phyloP scores from a whole-genome alignment of 2,329 filamentous ascomycete species.

The Botryotinia convoluta region DNA sequence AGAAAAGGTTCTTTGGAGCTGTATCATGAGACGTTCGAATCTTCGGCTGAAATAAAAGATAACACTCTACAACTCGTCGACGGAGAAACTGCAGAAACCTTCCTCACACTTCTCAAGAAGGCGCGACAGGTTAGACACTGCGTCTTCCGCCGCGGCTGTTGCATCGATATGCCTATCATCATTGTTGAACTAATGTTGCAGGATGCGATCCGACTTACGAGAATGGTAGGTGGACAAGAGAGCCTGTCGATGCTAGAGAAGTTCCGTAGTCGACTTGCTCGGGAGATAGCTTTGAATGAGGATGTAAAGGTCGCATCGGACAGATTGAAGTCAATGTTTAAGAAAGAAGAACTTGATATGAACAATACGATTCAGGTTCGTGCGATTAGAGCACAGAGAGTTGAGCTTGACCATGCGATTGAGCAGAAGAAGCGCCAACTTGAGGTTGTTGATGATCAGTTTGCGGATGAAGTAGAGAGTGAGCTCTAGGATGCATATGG shows the following conservation, averaged over 20 bases:
- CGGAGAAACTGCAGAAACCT: neutral
- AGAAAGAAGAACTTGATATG: neutral
- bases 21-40: neutral
- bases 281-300: neutral
- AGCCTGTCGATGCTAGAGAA: neutral
- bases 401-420: neutral
- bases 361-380: neutral
- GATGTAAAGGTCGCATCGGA: neutral
- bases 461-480: neutral
- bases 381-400: neutral
- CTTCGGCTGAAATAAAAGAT: neutral
- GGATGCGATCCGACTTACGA: neutral
- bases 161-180: neutral
- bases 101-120: neutral
- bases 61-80: neutral
- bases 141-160: neutral
- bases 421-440: neutral
- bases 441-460: neutral
- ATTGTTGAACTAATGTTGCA: neutral
- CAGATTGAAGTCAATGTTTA: neutral
- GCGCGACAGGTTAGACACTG: neutral
- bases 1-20: neutral
- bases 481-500: neutral
- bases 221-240: neutral
- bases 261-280: neutral